Evolutionary conservation across 768 basidiomycete genomes (phyloP).

Genomic region (Suillus plorans): DNA sequence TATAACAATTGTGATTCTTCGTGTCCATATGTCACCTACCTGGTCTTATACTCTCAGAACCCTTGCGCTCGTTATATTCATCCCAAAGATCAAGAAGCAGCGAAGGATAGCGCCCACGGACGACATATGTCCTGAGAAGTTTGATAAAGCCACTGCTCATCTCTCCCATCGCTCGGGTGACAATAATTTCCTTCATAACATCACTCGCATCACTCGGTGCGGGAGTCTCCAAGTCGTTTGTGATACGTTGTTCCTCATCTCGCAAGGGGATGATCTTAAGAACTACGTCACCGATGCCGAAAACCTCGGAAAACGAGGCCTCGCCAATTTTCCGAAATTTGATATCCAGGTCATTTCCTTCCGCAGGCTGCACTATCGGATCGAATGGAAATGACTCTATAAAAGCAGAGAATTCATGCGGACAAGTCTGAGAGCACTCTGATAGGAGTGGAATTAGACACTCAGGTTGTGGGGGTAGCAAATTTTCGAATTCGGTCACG

Average conservation of each 20-base stretch:
- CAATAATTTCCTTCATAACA: constrained; percentile 77
- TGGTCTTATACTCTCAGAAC: constrained; percentile 83
- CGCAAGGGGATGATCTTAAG: constrained; percentile 84
- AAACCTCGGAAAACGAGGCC: constrained; percentile 96
- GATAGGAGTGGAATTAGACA: constrained; percentile 64
- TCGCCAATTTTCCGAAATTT: constrained; percentile 88
- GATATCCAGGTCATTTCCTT: constrained; percentile 26
- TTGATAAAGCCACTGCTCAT: constrained; percentile 77
- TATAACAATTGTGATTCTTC: constrained; percentile 10
- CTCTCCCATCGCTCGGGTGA: constrained; percentile 74
- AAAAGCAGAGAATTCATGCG: constrained; percentile 80
- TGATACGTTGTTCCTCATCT: constrained; percentile 39
- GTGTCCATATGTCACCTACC: constrained; percentile 45
- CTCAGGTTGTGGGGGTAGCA: constrained; percentile 43
- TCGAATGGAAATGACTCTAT: constrained; percentile 80
- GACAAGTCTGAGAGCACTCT: constrained; percentile 68
- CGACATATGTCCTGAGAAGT: constrained; percentile 81
- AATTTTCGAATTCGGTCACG: constrained; percentile 45
- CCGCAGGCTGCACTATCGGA: constrained; percentile 49
- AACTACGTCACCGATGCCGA: constrained; percentile 85
- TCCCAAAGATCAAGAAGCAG: constrained; percentile 85
- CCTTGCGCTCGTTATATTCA: constrained; percentile 68
- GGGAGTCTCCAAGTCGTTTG: constrained; percentile 53
- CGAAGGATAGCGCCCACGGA: constrained; percentile 82
- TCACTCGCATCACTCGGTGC: constrained; percentile 72